A percentile compares a stretch with the other conserved stretches of the same genome.
phyloP scores from a whole-genome alignment of 345 rosid genomes.

The Aurinia saxatilis region DNA sequence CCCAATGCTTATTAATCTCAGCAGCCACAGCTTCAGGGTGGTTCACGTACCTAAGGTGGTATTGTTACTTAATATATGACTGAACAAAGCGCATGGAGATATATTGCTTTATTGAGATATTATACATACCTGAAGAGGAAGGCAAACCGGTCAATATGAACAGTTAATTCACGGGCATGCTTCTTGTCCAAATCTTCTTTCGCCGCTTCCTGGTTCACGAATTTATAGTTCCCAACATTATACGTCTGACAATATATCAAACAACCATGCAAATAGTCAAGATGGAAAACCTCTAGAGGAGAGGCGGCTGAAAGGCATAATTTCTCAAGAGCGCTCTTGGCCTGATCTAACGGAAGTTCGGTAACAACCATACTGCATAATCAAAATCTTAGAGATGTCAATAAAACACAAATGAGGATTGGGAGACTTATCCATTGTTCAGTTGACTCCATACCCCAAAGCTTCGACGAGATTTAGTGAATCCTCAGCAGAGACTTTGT shows the following conservation, averaged over 20 bases:
- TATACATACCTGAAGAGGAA: slow-evolving; percentile 78
- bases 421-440: background rate
- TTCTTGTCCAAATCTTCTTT: slow-evolving; percentile 78
- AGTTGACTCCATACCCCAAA: slow-evolving; percentile 49
- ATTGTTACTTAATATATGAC: slow-evolving; percentile 17
- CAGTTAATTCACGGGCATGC: slow-evolving; percentile 82
- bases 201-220: slow-evolving; percentile 53
- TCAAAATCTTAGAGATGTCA: slow-evolving; percentile 19
- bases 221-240: background rate
- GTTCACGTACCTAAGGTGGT: slow-evolving; percentile 68
- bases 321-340: slow-evolving; percentile 78
- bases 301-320: slow-evolving; percentile 77
- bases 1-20: slow-evolving; percentile 88
- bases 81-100: slow-evolving; percentile 12
- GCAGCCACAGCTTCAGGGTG: slow-evolving; percentile 97
- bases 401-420: slow-evolving; percentile 11
- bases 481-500: slow-evolving; percentile 89
- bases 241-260: background rate
- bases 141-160: slow-evolving; percentile 95
- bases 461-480: slow-evolving; percentile 93
- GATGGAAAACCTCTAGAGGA: slow-evolving; percentile 67
- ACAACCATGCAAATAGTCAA: slow-evolving; percentile 11
- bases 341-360: slow-evolving; percentile 83
- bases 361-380: slow-evolving; percentile 84
- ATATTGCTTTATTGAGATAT: background rate